Base-by-base conservation (phyloP, 345 rosid species). In the Camelina sativa region DNA sequence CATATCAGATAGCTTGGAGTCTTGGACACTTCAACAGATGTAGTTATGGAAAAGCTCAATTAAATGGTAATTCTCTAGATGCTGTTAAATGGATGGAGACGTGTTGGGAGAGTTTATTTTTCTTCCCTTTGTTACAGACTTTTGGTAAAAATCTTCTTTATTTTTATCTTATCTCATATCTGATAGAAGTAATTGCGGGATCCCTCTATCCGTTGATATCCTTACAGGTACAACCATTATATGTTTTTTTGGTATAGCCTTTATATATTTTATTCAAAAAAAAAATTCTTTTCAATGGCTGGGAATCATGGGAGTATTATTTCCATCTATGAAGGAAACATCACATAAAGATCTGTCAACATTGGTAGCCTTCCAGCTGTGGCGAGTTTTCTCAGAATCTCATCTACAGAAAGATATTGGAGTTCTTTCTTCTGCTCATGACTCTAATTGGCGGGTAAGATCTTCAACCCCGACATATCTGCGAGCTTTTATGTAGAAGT, bases 81-180 rank as follows among this genome's bases (percentile, higher is more conserved):
- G 96, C 92, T 73, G 87, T 89, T 74, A 92, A 90, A 82, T 95
- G 99, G 99, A 95, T 95, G 97, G 99, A 95, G 79, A 87, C 97
- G 91, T 22, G 23, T 22, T 22, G 23, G 23, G 23, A 22, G 23
- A 22, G 99, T 95, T 60, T 23, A 56, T 70, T 50, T 0, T 15
- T 44, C 43, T 60, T 16, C 28, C 62, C 48, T 71, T 25, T 60
- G 23, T 22, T 22, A 57, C 20, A 57, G 65, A 22, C 58, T 6
- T 25, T 67, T 6, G 35, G 38, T 74, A 30, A 41, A 62, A 68
- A 73, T 20, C 32, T 53, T 20, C 16, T 12, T 65, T 15, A 67
- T 55, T 68, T 25, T 71, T 65, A 41, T 43, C 61, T 4, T 65
- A 35, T 71, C 6, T 67, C 99, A 23, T 92, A 77, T 84, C 79